Percentiles rank a stretch among this genome's conserved stretches.
Conservation (phyloP, 2,329 filamentous ascomycete genomes). For the Colletotrichum lupini region DNA sequence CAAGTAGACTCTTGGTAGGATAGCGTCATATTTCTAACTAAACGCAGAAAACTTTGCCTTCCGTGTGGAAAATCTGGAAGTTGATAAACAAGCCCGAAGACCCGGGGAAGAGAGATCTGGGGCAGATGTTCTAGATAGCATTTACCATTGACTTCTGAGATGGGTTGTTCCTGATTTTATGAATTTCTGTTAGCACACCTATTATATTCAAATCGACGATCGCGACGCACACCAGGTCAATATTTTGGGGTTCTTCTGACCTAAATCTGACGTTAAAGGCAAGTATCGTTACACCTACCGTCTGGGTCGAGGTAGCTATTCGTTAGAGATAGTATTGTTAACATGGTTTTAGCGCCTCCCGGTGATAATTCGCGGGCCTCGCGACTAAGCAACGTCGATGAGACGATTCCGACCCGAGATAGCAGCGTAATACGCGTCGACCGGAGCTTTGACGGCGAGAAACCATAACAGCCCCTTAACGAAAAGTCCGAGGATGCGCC, state of each 20-base stretch:
- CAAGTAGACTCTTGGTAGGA: neutral
- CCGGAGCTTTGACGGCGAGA: constrained; percentile 16
- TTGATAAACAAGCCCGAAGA: neutral
- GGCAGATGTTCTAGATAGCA: neutral
- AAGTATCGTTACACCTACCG: neutral
- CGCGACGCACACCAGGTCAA: neutral
- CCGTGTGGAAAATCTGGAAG: neutral
- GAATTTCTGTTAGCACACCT: neutral
- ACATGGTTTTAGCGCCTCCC: constrained; percentile 2
- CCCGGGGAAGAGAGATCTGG: neutral
- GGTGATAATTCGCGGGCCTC: neutral
- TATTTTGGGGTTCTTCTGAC: neutral
- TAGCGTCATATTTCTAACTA: constrained; percentile 29
- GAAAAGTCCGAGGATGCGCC: neutral
- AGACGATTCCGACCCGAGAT: neutral
- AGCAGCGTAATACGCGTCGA: constrained; percentile 21
- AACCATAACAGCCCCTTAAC: neutral
- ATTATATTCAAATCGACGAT: neutral
- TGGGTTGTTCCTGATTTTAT: neutral
- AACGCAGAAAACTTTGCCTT: neutral
- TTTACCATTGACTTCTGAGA: neutral
- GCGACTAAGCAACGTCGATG: neutral
- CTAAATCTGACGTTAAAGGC: neutral
- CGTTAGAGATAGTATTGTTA: neutral
- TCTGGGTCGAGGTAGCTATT: neutral